Conservation (phyloP, 805 yeast species). For the Metschnikowia lachancei region DNA sequence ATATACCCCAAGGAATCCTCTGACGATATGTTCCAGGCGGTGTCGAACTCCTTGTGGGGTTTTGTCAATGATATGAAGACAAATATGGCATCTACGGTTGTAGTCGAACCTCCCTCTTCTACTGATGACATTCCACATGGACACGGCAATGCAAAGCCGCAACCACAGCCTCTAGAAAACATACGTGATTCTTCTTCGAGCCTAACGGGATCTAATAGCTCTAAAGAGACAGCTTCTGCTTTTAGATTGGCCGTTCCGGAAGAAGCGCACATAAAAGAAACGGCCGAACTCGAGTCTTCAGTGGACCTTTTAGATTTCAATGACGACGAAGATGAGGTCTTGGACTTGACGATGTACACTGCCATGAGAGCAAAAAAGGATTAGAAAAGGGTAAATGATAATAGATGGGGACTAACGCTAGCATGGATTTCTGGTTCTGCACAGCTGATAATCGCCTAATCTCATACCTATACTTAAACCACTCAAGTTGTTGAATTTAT, state of each 20-base stretch:
- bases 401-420: too few relatives aligned
- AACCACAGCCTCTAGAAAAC: neutral
- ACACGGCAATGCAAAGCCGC: too few relatives aligned
- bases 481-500: too few relatives aligned
- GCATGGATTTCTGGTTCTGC: too few relatives aligned
- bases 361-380: slow-evolving; percentile 7
- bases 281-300: slow-evolving; percentile 1
- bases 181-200: neutral
- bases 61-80: slow-evolving; percentile 42
- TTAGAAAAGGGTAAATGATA: neutral
- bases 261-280: neutral
- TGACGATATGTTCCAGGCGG: slow-evolving; percentile 42
- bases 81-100: slow-evolving; percentile 14
- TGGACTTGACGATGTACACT: slow-evolving; percentile 31
- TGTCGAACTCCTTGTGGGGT: slow-evolving; percentile 42
- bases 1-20: neutral
- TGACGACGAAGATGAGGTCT: slow-evolving; percentile 22
- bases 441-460: too few relatives aligned
- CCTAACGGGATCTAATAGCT: neutral
- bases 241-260: too few relatives aligned
- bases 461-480: too few relatives aligned
- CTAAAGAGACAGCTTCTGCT: neutral
- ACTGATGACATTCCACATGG: neutral
- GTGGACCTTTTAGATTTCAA: slow-evolving; percentile 6
- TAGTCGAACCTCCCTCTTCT: neutral